Conservation (phyloP, 139 green algal species). For the Gonium pectorale region DNA sequence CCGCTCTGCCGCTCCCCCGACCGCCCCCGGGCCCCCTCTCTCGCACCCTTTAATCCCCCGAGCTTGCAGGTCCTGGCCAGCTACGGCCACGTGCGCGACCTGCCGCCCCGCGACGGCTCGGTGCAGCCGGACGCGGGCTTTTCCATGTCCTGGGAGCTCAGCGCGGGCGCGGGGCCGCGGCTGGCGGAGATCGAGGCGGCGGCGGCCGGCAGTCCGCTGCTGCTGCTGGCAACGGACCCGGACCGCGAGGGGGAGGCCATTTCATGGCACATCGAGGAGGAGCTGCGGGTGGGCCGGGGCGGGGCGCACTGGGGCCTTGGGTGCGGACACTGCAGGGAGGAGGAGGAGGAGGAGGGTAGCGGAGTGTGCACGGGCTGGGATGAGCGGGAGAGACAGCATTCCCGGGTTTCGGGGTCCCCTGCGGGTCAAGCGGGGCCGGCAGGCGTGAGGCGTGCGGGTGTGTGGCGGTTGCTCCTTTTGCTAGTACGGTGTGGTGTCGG, state of each 20-base stretch:
- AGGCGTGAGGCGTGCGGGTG: too few relatives aligned
- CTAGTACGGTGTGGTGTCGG: too few relatives aligned
- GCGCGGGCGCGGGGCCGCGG: neutral
- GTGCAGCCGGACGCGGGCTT: slow-evolving; percentile 78
- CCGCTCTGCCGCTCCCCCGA: too few relatives aligned
- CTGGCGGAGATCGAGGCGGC: slow-evolving; percentile 58
- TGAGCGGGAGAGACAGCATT: too few relatives aligned
- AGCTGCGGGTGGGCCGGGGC: slow-evolving; percentile 65
- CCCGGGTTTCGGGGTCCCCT: too few relatives aligned
- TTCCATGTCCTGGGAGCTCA: slow-evolving; percentile 66
- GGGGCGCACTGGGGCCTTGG: neutral
- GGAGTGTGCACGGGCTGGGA: too few relatives aligned
- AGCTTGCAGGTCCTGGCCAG: slow-evolving; percentile 92
- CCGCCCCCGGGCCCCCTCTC: too few relatives aligned
- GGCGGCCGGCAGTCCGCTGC: slow-evolving; percentile 44
- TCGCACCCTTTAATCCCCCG: too few relatives aligned
- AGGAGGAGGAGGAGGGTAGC: too few relatives aligned
- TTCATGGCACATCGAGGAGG: slow-evolving; percentile 91
- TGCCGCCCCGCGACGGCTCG: slow-evolving; percentile 68
- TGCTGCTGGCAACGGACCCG: slow-evolving; percentile 96
- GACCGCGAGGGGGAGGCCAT: slow-evolving; percentile 98
- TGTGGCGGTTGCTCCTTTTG: too few relatives aligned
- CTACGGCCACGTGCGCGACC: slow-evolving; percentile 93
- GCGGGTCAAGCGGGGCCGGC: too few relatives aligned
- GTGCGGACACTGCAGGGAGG: neutral